These are phyloP conservation scores for Botryotinia globosa DNA, from an alignment of 2,329 filamentous ascomycete species.

Conservation along the genomic window DNA sequence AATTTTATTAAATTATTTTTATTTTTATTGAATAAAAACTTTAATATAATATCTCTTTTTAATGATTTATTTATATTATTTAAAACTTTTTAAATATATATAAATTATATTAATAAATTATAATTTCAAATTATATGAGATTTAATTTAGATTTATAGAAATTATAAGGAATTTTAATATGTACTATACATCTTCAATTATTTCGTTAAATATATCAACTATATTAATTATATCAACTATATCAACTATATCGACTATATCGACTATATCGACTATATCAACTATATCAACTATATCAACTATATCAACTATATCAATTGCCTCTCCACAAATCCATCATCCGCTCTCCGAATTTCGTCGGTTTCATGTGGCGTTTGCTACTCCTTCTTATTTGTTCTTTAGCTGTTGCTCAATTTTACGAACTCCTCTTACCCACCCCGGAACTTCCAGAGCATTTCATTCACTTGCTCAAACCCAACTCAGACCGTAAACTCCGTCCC, in stretches of 20 bases:
- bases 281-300: no score
- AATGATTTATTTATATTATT: no score
- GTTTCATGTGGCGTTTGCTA: constrained; percentile 21
- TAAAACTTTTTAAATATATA: no score
- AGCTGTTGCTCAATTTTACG: constrained; percentile 13
- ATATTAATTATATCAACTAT: not conserved
- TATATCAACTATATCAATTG: not conserved
- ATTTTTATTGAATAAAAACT: no score
- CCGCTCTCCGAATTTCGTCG: constrained; percentile 2
- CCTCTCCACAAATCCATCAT: not conserved
- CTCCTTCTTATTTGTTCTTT: constrained; percentile 4
- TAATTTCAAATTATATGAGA: no score
- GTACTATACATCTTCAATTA: no score
- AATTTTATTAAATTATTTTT: no score
- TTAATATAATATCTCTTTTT: no score
- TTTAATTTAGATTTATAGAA: no score
- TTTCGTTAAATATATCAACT: no score
- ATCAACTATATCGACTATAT: not conserved
- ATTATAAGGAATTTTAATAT: no score
- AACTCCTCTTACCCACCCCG: constrained; percentile 4
- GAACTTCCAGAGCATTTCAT: constrained; percentile 3
- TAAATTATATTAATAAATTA: no score
- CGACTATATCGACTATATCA: not conserved
- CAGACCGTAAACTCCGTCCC: not conserved
- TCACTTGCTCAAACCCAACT: not conserved